Conservation (phyloP, 805 yeast species). For the Wickerhamiella siamensis region DNA sequence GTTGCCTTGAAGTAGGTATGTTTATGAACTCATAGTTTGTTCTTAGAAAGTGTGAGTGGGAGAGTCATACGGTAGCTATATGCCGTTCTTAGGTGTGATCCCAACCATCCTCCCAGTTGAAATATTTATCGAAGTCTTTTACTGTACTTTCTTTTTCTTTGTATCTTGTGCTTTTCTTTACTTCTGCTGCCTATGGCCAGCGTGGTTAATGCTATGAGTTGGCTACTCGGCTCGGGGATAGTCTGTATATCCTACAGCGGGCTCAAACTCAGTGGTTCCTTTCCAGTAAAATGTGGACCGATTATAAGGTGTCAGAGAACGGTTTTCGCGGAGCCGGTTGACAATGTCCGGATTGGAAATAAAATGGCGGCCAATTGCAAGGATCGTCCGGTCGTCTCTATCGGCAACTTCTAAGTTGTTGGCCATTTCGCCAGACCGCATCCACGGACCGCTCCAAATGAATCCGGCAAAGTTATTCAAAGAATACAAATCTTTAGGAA, state of each 20-base stretch:
- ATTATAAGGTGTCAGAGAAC: slow-evolving; percentile 32
- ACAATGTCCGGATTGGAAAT: slow-evolving; percentile 44
- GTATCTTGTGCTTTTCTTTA: too few species aligned
- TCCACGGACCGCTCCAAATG: neutral
- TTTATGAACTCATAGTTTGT: too few species aligned
- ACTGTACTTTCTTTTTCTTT: too few species aligned
- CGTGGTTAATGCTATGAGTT: too few species aligned
- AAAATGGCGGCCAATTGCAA: slow-evolving; percentile 36
- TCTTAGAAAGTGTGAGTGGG: too few species aligned
- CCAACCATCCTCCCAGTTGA: too few species aligned
- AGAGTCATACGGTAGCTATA: too few species aligned
- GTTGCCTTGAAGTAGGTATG: too few species aligned
- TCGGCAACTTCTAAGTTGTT: slow-evolving; percentile 1
- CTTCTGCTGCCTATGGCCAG: too few species aligned
- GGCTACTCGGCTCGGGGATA: too few species aligned
- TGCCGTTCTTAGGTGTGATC: too few species aligned
- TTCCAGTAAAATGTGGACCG: slow-evolving; percentile 36
- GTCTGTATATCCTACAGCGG: slow-evolving; percentile 29
- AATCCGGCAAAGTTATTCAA: neutral
- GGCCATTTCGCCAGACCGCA: neutral
- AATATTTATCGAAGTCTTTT: too few species aligned
- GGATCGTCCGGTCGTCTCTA: slow-evolving; percentile 21
- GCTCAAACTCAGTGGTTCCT: slow-evolving; percentile 15
- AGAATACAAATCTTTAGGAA: neutral
- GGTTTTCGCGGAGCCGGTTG: slow-evolving; percentile 30